phyloP scores from a whole-genome alignment of 2,329 filamentous ascomycete species.

The Xylaria sp. region DNA sequence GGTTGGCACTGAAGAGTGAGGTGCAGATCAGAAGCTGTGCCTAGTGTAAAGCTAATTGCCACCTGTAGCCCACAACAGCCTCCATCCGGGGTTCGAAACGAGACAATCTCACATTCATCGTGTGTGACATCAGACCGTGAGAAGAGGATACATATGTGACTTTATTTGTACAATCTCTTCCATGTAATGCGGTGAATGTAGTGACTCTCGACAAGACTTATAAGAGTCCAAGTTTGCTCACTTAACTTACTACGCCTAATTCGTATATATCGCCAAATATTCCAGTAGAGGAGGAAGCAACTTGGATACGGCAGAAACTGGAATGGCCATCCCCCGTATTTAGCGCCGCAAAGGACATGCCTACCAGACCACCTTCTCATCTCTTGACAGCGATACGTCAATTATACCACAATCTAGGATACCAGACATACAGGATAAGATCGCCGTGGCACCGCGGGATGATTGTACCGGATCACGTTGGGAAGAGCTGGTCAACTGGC shows the following conservation, averaged over 20 bases:
- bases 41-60: not conserved
- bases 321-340: not conserved
- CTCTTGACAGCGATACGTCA: not conserved
- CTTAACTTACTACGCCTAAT: not conserved
- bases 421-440: not conserved
- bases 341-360: constrained; percentile 1
- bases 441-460: not conserved
- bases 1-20: not conserved
- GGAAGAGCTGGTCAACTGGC: not conserved
- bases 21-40: not conserved
- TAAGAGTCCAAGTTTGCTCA: not conserved
- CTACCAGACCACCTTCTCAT: not conserved
- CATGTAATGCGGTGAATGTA: not conserved
- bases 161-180: not conserved
- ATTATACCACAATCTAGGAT: not conserved
- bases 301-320: not conserved
- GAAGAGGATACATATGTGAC: not conserved
- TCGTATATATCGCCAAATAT: constrained; percentile 1
- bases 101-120: constrained; percentile 6
- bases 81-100: not conserved
- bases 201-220: not conserved
- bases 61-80: not conserved
- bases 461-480: not conserved
- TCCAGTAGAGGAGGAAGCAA: not conserved
- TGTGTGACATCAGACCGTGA: not conserved